These are phyloP conservation scores for Anthracocystis walkeri DNA, from an alignment of 1,284 basidiomycete species.

Conservation along the genomic window DNA sequence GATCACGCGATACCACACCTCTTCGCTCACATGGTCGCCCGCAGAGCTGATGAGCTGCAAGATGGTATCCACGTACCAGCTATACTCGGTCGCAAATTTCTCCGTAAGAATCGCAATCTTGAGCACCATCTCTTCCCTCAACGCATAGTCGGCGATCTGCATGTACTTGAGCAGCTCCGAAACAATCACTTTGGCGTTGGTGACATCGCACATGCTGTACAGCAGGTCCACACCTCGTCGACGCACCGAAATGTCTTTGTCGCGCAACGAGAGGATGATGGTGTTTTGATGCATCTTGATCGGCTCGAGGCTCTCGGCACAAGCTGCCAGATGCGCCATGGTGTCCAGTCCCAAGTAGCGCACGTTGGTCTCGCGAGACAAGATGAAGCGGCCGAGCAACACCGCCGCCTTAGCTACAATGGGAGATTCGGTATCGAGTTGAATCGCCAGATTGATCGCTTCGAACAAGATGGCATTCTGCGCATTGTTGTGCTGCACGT, in stretches of 20 bases:
- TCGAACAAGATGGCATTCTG: conserved; percentile 98
- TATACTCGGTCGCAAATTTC: conserved; percentile 85
- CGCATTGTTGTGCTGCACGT: conserved; percentile 98
- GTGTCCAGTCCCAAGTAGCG: conserved; percentile 97
- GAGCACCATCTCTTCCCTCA: conserved; percentile 97
- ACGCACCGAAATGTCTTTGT: conserved; percentile 97
- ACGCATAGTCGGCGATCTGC: conserved; percentile 91
- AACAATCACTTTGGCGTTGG: conserved; percentile 94
- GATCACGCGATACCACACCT: conserved; percentile 98
- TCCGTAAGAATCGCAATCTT: conserved; percentile 99
- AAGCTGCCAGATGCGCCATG: conserved; percentile 96
- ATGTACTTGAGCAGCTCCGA: conserved; percentile 93
- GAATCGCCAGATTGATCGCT: conserved; percentile 96
- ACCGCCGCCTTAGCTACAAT: conserved; percentile 90
- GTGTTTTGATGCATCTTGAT: conserved; percentile 96
- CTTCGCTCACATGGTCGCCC: conserved; percentile 97
- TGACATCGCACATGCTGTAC: conserved; percentile 98
- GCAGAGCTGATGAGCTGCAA: conserved; percentile 93
- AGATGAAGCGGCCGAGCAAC: conserved; percentile 92
- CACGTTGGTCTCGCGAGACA: conserved; percentile 97
- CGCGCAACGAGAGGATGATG: conserved; percentile 91
- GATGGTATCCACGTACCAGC: conserved; percentile 72
- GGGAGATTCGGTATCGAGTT: conserved; percentile 90
- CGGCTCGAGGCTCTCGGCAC: conserved; percentile 82
- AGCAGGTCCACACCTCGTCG: conserved; percentile 92